phyloP scores from a whole-genome alignment of 2,329 filamentous ascomycete species.

The Botrytis byssoidea region DNA sequence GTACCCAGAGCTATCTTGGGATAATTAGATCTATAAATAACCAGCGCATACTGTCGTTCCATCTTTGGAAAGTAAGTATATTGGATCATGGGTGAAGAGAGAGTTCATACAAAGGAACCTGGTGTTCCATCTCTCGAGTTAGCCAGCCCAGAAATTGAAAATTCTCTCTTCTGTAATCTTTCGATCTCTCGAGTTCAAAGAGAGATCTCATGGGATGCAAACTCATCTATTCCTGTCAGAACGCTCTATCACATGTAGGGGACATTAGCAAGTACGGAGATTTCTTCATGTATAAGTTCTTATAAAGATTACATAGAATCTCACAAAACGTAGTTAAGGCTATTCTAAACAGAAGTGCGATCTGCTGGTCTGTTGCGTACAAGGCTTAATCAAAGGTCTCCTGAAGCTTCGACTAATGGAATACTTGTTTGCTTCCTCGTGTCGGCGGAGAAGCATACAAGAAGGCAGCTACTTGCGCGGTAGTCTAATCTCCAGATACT shows the following conservation, averaged over 20 bases:
- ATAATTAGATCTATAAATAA: not conserved
- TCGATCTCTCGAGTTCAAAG: not conserved
- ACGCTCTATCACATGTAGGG: not conserved
- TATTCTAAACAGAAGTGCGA: not conserved
- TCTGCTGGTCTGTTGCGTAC: not conserved
- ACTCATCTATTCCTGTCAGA: not conserved
- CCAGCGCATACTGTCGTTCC: accelerated
- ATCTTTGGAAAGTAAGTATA: not conserved
- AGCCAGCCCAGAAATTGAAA: too few species aligned
- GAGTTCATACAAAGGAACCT: too few species aligned
- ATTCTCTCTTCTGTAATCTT: too few species aligned
- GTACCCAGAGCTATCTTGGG: too few species aligned
- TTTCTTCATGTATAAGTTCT: not conserved
- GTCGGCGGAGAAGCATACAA: not conserved
- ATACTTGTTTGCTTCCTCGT: not conserved
- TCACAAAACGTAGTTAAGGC: not conserved
- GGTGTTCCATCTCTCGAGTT: not conserved
- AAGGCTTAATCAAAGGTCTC: not conserved
- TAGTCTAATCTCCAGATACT: not conserved
- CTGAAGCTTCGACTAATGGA: not conserved
- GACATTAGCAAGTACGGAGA: not conserved
- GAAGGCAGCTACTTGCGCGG: not conserved
- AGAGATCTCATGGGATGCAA: not conserved
- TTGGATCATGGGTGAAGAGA: not conserved
- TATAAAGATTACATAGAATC: not conserved